A percentile compares a stretch with the other conserved stretches of the same genome.
Conservation (phyloP, 2,329 filamentous ascomycete genomes). For the Ilyonectria destructans region DNA sequence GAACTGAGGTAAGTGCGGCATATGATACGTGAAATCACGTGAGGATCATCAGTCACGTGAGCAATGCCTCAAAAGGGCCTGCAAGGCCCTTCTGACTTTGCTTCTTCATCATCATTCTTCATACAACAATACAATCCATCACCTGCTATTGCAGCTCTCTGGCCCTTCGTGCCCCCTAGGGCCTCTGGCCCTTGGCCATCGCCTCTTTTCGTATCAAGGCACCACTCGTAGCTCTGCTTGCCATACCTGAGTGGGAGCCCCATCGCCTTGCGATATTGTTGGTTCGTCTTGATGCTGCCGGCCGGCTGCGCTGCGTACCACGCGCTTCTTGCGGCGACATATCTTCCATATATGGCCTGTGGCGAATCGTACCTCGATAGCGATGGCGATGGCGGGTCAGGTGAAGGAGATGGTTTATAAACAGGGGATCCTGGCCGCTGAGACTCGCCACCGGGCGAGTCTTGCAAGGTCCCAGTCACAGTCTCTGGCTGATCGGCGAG, state of each 20-base stretch:
- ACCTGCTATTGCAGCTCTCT: too few species aligned
- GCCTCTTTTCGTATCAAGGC: background rate
- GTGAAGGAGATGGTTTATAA: constrained; percentile 14
- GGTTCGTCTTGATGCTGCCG: background rate
- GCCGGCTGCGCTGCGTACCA: background rate
- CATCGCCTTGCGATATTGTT: background rate
- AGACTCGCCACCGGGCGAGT: background rate
- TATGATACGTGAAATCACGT: too few species aligned
- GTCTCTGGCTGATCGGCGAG: too few species aligned
- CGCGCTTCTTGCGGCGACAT: background rate
- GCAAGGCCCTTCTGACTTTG: too few species aligned
- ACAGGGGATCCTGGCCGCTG: constrained; percentile 9
- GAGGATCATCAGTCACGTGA: too few species aligned
- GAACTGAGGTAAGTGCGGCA: too few species aligned
- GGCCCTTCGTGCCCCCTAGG: too few species aligned
- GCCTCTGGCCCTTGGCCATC: too few species aligned
- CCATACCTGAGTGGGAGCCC: background rate
- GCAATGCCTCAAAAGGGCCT: too few species aligned
- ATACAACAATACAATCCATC: too few species aligned
- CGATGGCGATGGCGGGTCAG: constrained; percentile 1
- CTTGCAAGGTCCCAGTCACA: too few species aligned
- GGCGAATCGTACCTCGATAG: constrained; percentile 16
- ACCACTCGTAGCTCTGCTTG: background rate
- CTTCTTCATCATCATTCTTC: too few species aligned
- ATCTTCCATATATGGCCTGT: background rate